Conservation (phyloP, 179 eudicot genomes). For the Silene coronaria region DNA sequence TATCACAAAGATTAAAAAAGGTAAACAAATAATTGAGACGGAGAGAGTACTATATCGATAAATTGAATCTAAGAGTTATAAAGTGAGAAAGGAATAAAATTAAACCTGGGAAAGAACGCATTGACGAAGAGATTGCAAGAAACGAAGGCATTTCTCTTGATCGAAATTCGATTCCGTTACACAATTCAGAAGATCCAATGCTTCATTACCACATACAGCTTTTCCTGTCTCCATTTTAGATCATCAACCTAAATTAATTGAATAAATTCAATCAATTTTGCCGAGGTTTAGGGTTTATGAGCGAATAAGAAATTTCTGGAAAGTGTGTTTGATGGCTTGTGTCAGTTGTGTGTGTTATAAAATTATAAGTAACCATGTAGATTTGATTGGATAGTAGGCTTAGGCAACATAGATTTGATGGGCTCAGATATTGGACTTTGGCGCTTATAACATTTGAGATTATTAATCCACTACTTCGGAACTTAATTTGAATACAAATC, state of each 20-base stretch:
- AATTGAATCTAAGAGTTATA: neutral
- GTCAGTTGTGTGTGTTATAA: too few relatives aligned
- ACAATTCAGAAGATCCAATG: slow-evolving; percentile 76
- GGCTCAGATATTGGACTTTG: too few relatives aligned
- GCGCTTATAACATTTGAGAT: too few relatives aligned
- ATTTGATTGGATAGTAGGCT: too few relatives aligned
- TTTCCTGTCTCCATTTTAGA: slow-evolving; percentile 19
- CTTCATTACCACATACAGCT: slow-evolving; percentile 63
- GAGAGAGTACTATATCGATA: too few relatives aligned
- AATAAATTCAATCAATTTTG: neutral
- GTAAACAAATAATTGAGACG: too few relatives aligned
- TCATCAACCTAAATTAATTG: neutral
- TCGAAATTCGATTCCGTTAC: slow-evolving; percentile 55
- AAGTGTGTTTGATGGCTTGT: neutral
- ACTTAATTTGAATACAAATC: too few relatives aligned
- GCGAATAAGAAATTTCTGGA: neutral
- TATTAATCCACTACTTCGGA: too few relatives aligned
- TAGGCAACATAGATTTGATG: too few relatives aligned
- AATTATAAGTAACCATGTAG: too few relatives aligned
- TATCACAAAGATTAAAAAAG: too few relatives aligned
- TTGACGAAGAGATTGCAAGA: slow-evolving; percentile 62
- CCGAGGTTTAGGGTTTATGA: slow-evolving; percentile 16
- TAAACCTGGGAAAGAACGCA: slow-evolving; percentile 60
- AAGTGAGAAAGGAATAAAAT: neutral
- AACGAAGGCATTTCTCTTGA: slow-evolving; percentile 54